A percentile compares a stretch with the other conserved stretches of the same genome.
phyloP scores from a whole-genome alignment of 805 yeast species.

The Metschnikowia cubensis region DNA sequence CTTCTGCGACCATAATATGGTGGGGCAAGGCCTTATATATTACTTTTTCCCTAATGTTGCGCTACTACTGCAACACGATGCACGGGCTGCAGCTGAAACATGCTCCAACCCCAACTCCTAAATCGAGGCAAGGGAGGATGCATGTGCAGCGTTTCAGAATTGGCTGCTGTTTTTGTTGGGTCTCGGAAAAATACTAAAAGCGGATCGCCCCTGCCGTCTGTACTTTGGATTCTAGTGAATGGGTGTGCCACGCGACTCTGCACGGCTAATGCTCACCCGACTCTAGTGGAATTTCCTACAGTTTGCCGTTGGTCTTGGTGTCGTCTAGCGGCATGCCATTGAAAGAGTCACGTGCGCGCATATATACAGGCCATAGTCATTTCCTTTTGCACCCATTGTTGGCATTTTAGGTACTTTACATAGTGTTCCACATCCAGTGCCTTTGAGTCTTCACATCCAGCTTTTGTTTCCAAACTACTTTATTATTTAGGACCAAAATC shows the following conservation, averaged over 20 bases:
- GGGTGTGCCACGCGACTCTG: not conserved
- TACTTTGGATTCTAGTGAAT: not conserved
- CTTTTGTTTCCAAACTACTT: not conserved
- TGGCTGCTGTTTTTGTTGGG: not conserved
- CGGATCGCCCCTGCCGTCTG: not conserved
- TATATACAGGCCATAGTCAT: not conserved
- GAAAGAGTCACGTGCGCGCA: not conserved
- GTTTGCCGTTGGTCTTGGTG: not conserved
- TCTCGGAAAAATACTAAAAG: not conserved
- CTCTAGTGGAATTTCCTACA: not conserved
- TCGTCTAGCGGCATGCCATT: not conserved
- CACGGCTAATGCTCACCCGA: not conserved
- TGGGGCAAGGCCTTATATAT: no score
- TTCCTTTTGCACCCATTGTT: constrained; percentile 2
- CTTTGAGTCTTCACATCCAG: not conserved
- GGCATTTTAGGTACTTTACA: not conserved
- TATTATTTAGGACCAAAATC: not conserved
- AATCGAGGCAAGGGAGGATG: not conserved
- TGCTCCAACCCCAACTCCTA: not conserved
- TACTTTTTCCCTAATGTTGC: not conserved
- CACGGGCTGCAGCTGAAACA: not conserved
- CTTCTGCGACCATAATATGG: no score
- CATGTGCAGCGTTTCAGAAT: not conserved
- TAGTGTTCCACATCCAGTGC: not conserved
- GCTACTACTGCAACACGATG: not conserved